Conservation (phyloP, 164 flowering plant species). For the Buxus sempervirens region DNA sequence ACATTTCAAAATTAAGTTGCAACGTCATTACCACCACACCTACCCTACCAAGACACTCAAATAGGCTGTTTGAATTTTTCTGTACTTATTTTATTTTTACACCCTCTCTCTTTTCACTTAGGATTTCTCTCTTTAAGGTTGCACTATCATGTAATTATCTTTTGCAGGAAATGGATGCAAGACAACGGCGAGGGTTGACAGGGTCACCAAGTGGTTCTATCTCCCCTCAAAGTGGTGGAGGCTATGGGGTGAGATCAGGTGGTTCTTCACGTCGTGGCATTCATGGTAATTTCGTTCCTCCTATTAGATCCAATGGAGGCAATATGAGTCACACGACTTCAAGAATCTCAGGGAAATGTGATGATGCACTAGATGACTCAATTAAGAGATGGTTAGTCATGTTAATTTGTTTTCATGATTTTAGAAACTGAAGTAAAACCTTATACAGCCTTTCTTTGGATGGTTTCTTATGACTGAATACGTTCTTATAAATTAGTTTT, state of each 20-base stretch:
- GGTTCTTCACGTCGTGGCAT: slow-evolving; percentile 74
- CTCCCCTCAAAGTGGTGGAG: slow-evolving; percentile 60
- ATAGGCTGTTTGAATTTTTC: neutral
- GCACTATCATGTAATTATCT: neutral
- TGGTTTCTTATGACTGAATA: neutral
- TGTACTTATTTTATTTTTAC: neutral
- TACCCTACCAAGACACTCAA: too few relatives aligned
- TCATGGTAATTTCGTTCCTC: slow-evolving; percentile 93
- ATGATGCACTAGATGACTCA: slow-evolving; percentile 78
- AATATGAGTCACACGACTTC: slow-evolving; percentile 59
- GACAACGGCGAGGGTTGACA: slow-evolving; percentile 56
- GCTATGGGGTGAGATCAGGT: slow-evolving; percentile 58
- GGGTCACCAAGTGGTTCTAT: slow-evolving; percentile 67
- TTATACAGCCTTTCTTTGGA: neutral
- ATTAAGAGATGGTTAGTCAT: slow-evolving; percentile 76
- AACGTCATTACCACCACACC: too few relatives aligned
- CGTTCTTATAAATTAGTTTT: neutral
- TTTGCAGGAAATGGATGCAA: slow-evolving; percentile 80
- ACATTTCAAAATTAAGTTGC: too few relatives aligned
- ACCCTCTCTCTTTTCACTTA: neutral
- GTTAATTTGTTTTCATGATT: neutral
- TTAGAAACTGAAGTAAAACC: neutral
- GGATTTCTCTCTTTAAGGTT: neutral
- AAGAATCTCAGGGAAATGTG: slow-evolving; percentile 56
- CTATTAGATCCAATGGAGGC: slow-evolving; percentile 73